Evolutionary conservation across 2,329 filamentous ascomycete genomes (phyloP), one percentile per base, ranked within the genome.

Genomic region (Cercospora berteroae): DNA sequence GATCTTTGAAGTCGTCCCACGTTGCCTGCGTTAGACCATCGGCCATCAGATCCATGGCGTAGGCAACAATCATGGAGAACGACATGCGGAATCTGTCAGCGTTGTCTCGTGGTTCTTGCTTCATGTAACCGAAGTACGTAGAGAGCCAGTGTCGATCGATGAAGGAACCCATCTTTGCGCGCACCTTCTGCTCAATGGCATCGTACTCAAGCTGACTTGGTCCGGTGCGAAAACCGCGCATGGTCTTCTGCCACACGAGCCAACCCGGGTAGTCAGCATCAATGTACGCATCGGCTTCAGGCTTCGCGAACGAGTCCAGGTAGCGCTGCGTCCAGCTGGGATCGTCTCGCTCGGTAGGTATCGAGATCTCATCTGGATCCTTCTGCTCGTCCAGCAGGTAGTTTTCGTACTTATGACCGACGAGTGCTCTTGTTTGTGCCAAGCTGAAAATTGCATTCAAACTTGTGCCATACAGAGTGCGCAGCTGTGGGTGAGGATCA

Each of bases 201-300:
- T 99, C 95, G 74, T 95, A 99, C 55, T 87, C 79, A 83, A 97
- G 75, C 79, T 89, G 79, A 77, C 82, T 83, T 29, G 93, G 88
- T 62, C 91, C 89, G 2, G 90, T 88, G 68, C 88, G 88, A 78
- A 90, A 93, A 0, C 90, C 95, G 13, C 88, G 89, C 83, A 98
- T 94, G 33, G 86, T 88, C 79, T 95, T 92, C 62, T 90, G 91
- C 95, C 95, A 99, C 0, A 96, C 93, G 18, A 99, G 85, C 96
- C 96, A 99, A 33, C 95, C 95, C 4, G 94, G 93, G 77, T 96
- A 91, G 77, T 98, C 94, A 64, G 89, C 87, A 76, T 99, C 95
- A 56, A 98, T 88, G 77, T 94, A 96, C 78, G 96, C 97, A 70
- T 96, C 89, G 0, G 92, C 89, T 33, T 89, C 89, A 5, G 90